phyloP scores from a whole-genome alignment of 2,329 filamentous ascomycete species.

The Septoria linicola region DNA sequence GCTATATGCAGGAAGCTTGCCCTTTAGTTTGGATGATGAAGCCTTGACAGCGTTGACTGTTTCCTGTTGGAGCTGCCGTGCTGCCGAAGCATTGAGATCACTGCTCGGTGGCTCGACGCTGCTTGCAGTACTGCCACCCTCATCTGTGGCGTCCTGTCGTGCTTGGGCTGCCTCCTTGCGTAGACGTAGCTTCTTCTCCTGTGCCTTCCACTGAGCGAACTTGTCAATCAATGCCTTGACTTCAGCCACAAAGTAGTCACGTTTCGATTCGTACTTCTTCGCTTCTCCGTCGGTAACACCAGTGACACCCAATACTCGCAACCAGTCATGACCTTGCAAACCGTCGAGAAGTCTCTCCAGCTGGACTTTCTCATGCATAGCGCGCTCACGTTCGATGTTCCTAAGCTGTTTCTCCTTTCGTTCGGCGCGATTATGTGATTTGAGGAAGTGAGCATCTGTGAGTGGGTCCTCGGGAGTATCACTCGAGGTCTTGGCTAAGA shows the following conservation, averaged over 20 bases:
- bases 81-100: slow-evolving; percentile 69
- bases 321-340: slow-evolving; percentile 87
- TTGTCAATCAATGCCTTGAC: slow-evolving; percentile 81
- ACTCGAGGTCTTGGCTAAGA: slow-evolving; percentile 33
- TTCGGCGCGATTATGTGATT: slow-evolving; percentile 60
- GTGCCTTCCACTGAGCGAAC: slow-evolving; percentile 81
- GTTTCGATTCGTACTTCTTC: slow-evolving; percentile 81
- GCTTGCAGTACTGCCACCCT: slow-evolving; percentile 41
- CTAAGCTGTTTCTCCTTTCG: slow-evolving; percentile 66
- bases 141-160: slow-evolving; percentile 47
- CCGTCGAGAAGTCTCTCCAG: slow-evolving; percentile 72
- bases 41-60: slow-evolving; percentile 55
- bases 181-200: slow-evolving; percentile 79
- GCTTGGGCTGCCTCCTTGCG: slow-evolving; percentile 67
- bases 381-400: slow-evolving; percentile 65
- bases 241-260: slow-evolving; percentile 79
- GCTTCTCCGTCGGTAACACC: slow-evolving; percentile 81
- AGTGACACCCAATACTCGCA: slow-evolving; percentile 85
- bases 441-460: slow-evolving; percentile 55
- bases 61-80: slow-evolving; percentile 74
- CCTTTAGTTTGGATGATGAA: slow-evolving; percentile 35
- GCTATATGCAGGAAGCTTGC: slow-evolving; percentile 33
- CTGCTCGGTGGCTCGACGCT: slow-evolving; percentile 60
- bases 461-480: slow-evolving; percentile 54
- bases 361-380: slow-evolving; percentile 65